A percentile compares a stretch with the other conserved stretches of the same genome.
Conservation (phyloP, 225 moss, liverwort and hornwort species). For the Polytrichum formosum region DNA sequence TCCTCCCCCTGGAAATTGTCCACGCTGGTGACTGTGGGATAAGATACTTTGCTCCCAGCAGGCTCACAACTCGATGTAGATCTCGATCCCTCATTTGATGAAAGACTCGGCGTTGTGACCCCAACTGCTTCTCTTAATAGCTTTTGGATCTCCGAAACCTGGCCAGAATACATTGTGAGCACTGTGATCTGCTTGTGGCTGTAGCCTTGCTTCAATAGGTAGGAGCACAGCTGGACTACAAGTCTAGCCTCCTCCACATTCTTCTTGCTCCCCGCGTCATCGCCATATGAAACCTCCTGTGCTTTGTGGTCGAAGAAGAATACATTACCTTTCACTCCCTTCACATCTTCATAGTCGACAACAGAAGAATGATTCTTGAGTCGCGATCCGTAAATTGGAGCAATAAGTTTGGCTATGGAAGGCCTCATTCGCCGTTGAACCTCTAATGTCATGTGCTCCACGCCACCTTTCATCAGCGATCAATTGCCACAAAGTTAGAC, state of each 20-base stretch:
- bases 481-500: not conserved
- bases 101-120: not conserved
- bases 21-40: slow-evolving; percentile 43
- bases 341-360: slow-evolving; percentile 13
- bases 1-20: slow-evolving; percentile 57
- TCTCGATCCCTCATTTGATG: too few species aligned
- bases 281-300: slow-evolving; percentile 9
- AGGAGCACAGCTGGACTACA: slow-evolving; percentile 44
- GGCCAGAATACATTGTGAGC: slow-evolving; percentile 40
- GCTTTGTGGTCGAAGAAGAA: slow-evolving; percentile 44
- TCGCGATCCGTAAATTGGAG: slow-evolving; percentile 15
- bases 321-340: slow-evolving; percentile 24
- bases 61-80: not conserved
- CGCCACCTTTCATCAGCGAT: slow-evolving; percentile 17
- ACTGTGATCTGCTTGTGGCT: slow-evolving; percentile 24
- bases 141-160: slow-evolving; percentile 24
- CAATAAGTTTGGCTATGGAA: slow-evolving; percentile 33
- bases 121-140: slow-evolving; percentile 8
- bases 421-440: slow-evolving; percentile 53
- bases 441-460: slow-evolving; percentile 33
- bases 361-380: slow-evolving; percentile 32
- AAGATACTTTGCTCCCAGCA: not conserved
- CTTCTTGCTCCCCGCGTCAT: slow-evolving; percentile 16
- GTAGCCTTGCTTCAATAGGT: slow-evolving; percentile 49
- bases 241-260: slow-evolving; percentile 35